Conservation (phyloP, 2,329 filamentous ascomycete genomes). For the Cytospora leucostoma region DNA sequence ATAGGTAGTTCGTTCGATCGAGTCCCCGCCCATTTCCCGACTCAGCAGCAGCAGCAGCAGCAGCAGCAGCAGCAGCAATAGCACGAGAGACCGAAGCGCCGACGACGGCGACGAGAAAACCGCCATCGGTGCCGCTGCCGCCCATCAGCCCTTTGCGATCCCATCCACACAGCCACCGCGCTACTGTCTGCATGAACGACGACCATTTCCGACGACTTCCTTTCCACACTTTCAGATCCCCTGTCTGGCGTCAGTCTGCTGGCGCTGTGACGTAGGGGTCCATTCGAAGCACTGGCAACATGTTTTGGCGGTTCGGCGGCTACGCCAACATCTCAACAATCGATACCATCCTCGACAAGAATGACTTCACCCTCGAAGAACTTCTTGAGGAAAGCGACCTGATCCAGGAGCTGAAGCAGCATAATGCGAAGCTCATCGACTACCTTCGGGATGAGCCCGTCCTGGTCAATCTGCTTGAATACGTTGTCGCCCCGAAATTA, state of each 20-base stretch:
- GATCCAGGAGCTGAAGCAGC: conserved; percentile 96
- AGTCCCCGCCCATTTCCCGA: conserved; percentile 5
- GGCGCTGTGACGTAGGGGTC: conserved; percentile 35
- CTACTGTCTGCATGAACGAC: conserved; percentile 23
- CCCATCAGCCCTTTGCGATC: background rate
- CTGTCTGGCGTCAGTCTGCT: conserved; percentile 26
- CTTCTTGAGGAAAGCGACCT: conserved; percentile 93
- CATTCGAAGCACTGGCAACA: conserved; percentile 55
- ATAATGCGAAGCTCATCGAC: conserved; percentile 96
- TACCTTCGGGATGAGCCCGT: conserved; percentile 87
- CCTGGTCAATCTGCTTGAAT: conserved; percentile 82
- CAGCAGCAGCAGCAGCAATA: no score
- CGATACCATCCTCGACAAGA: conserved; percentile 94
- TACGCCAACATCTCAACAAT: conserved; percentile 97
- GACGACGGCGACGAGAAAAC: conserved; percentile 1
- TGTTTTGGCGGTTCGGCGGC: conserved; percentile 99
- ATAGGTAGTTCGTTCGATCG: background rate
- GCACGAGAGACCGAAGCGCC: background rate
- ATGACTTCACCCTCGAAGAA: conserved; percentile 93
- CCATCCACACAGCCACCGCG: conserved; percentile 4
- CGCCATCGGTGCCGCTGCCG: conserved; percentile 7
- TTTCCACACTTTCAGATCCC: conserved; percentile 9
- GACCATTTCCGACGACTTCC: conserved; percentile 10
- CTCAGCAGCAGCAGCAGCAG: background rate
- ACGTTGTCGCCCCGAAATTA: conserved; percentile 80